A percentile compares a stretch with the other conserved stretches of the same genome.
Evolutionary conservation across 2,329 filamentous ascomycete species (phyloP).

Genomic region (Alternaria arborescens): DNA sequence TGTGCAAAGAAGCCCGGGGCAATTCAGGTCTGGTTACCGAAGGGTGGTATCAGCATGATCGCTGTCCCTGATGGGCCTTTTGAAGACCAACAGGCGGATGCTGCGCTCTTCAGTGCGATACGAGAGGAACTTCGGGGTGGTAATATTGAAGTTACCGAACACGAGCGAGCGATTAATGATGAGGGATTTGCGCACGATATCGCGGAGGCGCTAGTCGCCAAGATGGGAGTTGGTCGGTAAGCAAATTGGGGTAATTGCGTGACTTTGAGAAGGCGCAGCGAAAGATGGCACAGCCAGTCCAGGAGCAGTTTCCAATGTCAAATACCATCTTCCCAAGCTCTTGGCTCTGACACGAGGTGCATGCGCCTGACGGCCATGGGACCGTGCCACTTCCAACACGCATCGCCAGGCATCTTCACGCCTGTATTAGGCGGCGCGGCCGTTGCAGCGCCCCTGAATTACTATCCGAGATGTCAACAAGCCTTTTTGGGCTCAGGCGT

Average conservation of each 20-base stretch:
- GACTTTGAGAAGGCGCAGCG: neutral
- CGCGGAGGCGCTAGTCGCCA: slow-evolving; percentile 53
- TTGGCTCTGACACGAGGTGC: neutral
- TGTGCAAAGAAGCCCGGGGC: slow-evolving; percentile 51
- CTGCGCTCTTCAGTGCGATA: slow-evolving; percentile 58
- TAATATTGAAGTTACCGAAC: slow-evolving; percentile 60
- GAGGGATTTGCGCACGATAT: slow-evolving; percentile 59
- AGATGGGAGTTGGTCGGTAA: slow-evolving; percentile 23
- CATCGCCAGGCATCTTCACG: neutral
- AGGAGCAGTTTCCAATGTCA: neutral
- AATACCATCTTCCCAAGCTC: neutral
- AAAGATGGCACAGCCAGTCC: neutral
- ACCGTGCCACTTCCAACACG: neutral
- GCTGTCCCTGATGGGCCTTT: slow-evolving; percentile 63
- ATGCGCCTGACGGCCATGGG: neutral
- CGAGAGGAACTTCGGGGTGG: slow-evolving; percentile 59
- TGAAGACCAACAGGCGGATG: slow-evolving; percentile 59
- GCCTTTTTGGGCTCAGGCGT: neutral
- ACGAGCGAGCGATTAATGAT: slow-evolving; percentile 65
- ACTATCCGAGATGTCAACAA: neutral
- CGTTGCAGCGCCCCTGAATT: neutral
- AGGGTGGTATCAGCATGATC: slow-evolving; percentile 69
- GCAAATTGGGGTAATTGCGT: neutral
- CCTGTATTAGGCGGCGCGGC: neutral
- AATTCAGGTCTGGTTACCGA: slow-evolving; percentile 67